These are phyloP conservation scores for Ligustrum vulgare DNA, from an alignment of 257 asterid species.

Conservation along the genomic window DNA sequence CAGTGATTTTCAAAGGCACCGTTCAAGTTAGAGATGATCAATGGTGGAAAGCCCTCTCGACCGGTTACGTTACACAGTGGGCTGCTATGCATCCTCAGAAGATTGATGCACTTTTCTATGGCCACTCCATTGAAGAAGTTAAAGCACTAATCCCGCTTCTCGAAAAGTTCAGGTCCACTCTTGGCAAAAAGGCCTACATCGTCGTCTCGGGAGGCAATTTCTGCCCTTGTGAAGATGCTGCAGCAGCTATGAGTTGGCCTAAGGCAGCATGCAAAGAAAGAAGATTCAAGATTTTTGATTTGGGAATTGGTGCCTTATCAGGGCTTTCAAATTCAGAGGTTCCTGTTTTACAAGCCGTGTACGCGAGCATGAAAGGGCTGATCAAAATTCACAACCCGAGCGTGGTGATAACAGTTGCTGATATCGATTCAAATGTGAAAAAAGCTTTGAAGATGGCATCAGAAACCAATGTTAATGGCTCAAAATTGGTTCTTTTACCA, in stretches of 20 bases:
- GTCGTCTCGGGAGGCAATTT: constrained; percentile 81
- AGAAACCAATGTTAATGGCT: constrained; percentile 39
- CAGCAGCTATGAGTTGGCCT: constrained; percentile 67
- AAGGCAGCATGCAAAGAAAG: constrained; percentile 73
- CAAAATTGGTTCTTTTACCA: constrained; percentile 67
- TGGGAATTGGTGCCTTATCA: constrained; percentile 66
- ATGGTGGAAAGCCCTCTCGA: constrained; percentile 97
- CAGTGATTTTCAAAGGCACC: constrained; percentile 82
- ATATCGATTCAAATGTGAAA: constrained; percentile 57
- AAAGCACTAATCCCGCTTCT: constrained; percentile 78
- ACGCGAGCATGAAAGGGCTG: constrained; percentile 90
- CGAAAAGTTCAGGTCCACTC: constrained; percentile 66
- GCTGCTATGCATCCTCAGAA: constrained; percentile 92
- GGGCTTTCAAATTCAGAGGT: constrained; percentile 70
- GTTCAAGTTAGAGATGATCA: constrained; percentile 91
- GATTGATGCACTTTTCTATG: constrained; percentile 82
- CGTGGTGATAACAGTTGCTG: constrained; percentile 60
- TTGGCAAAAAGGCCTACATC: constrained; percentile 80
- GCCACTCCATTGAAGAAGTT: constrained; percentile 79
- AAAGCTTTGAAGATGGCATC: constrained; percentile 83
- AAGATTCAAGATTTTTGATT: constrained; percentile 87
- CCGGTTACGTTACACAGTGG: constrained; percentile 93
- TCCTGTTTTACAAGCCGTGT: constrained; percentile 70
- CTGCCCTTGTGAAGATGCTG: constrained; percentile 90
- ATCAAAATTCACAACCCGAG: constrained; percentile 87